Base-by-base conservation (phyloP, 257 asterid genomes). In the Solanum arcanum region DNA sequence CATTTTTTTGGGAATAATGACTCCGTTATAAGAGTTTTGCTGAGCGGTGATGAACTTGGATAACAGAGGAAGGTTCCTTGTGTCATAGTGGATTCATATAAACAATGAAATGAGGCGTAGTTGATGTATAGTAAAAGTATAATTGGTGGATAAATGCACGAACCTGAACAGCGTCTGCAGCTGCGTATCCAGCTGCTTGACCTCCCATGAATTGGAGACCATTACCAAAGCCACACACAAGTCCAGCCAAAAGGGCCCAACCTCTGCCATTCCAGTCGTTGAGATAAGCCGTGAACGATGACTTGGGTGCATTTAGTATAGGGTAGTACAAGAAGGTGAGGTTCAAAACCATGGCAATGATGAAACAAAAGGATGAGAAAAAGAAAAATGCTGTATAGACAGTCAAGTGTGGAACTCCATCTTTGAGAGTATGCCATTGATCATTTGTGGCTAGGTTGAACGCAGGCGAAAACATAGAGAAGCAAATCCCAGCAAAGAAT, bases 141-240 rank as follows among this genome's bases (percentile, higher is more conserved):
- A 7, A 83, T 44, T 10, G 10, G 52, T 3, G 9, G 77, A 76
- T 6, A 69, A 37, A 23, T 20, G 83, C 23, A 90, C 91, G 87
- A 31, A 96, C 99, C 99, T 96, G 99, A 86, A 97, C 99, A 5
- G 99, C 99, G 83, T 95, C 99, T 15, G 99, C 99, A 80, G 99
- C 99, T 74, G 99, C 99, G 25, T 97, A 97, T 52, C 99, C 99
- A 75, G 99, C 99, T 62, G 99, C 98, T 83, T 97, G 98, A 72
- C 99, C 99, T 49, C 99, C 99, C 98, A 97, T 97, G 87, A 97
- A 97, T 92, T 97, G 98, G 42, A 97, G 99, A 21, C 98, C 99
- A 29, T 95, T 95, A 25, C 99, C 99, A 66, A 97, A 94, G 46
- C 99, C 99, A 31, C 98, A 94, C n/a, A 97, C 74, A 31, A 97